Base-by-base conservation (phyloP, 345 rosid species). In the Gossypium mustelinum region DNA sequence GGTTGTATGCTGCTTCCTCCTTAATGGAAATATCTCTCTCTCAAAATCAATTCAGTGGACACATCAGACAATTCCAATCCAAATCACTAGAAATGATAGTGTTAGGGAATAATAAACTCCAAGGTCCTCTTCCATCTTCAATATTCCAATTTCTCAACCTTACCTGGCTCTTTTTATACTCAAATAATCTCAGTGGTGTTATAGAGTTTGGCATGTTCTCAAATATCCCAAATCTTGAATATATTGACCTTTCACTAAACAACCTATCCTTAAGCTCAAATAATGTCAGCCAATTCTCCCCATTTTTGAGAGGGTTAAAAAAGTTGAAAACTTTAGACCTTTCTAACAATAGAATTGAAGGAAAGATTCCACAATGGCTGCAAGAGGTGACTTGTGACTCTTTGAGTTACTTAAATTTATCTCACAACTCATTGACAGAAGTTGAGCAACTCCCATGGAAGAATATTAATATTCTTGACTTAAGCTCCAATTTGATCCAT, bases 101-200 rank as follows among this genome's bases (percentile, higher is more conserved):
- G 3, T 3, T 47, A 47, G 8, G 24, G 7, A 34, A 34, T 5
- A 34, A 34, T 34, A 34, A 34, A 34, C 41, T 34, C 41, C 7
- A 34, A 34, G 41, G 41, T 34, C 41, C 41, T 5, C 41, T 34
- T 34, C 41, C 41, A 34, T 34, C 41, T 34, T 34, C 29, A 9
- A 57, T 57, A 57, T 84, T 16, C 81, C 82, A 29, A 25, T 58
- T 67, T 1, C 9, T 2, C 3, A 65, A 75, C 7, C 58, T 80
- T 1, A 2, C 11, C 1, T 0, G 1, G 1, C 73, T 73, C 2
- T 0, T 0, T 59, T 61, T 68, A 11, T 58, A 4, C 4, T 24
- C 29, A 22, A 57, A 57, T 10, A 57, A 34, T 34, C 41, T 34
- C 1, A 34, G 41, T 34, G 41, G 41, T 34, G 41, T 34, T 1